phyloP scores from a whole-genome alignment of 352 stramenopile genomes.

The Globisporangium cylindrosporum region DNA sequence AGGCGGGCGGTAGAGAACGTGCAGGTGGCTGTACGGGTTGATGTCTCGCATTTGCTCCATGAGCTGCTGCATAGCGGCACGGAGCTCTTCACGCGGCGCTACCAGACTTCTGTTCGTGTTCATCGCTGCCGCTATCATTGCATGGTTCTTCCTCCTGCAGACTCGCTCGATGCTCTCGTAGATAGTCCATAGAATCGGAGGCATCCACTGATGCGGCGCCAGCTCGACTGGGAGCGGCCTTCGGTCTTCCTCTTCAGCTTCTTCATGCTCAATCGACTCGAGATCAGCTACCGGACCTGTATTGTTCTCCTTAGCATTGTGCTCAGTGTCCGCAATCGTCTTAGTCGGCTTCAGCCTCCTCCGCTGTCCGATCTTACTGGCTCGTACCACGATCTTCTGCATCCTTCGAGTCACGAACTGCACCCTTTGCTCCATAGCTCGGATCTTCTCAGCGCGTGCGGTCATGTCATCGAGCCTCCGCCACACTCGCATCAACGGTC shows the following conservation, averaged over 20 bases:
- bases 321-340: not conserved
- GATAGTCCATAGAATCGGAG: slow-evolving; percentile 29
- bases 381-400: not conserved
- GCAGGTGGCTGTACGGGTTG: slow-evolving; percentile 43
- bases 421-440: not conserved
- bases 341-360: not conserved
- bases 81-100: slow-evolving; percentile 20
- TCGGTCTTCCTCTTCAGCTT: not conserved
- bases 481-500: slow-evolving; percentile 3
- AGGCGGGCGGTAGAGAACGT: slow-evolving; percentile 38
- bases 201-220: slow-evolving; percentile 34
- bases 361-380: not conserved
- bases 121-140: not conserved
- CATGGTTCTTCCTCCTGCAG: not conserved
- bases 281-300: not conserved
- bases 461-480: not conserved
- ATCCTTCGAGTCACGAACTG: not conserved
- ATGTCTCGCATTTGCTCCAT: slow-evolving; percentile 25
- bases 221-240: slow-evolving; percentile 16
- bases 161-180: slow-evolving; percentile 28
- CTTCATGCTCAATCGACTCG: not conserved
- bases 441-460: not conserved
- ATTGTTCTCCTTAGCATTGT: not conserved
- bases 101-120: not conserved
- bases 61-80: slow-evolving; percentile 28